Evolutionary conservation across 2,329 filamentous ascomycete genomes (phyloP).

Genomic region (Zopfia rhizophila): DNA sequence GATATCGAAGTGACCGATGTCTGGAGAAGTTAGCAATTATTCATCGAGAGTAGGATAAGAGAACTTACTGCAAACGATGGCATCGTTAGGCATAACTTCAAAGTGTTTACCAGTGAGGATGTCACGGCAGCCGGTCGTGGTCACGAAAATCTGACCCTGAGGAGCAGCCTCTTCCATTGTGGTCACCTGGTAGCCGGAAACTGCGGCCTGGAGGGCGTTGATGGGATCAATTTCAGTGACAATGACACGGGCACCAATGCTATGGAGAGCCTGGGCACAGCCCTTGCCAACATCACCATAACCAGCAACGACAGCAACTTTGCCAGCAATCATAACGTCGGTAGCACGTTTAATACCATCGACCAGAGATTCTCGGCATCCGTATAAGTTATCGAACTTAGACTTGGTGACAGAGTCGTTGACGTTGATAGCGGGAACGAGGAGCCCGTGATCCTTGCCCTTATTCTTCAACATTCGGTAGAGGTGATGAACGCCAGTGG

Average conservation of each 20-base stretch:
- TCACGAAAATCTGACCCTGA: slow-evolving; percentile 96
- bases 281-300: slow-evolving; percentile 99
- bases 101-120: slow-evolving; percentile 94
- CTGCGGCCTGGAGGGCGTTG: slow-evolving; percentile 98
- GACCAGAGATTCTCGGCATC: slow-evolving; percentile 97
- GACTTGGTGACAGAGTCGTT: slow-evolving; percentile 99
- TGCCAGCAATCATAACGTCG: slow-evolving; percentile 99
- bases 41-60: not conserved
- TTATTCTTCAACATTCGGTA: slow-evolving; percentile 92
- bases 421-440: slow-evolving; percentile 96
- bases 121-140: slow-evolving; percentile 98
- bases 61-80: slow-evolving; percentile 92
- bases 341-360: slow-evolving; percentile 99
- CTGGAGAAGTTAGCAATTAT: slow-evolving; percentile 52
- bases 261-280: slow-evolving; percentile 93
- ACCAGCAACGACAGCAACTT: slow-evolving; percentile 96
- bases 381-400: slow-evolving; percentile 99
- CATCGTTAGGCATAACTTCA: slow-evolving; percentile 94
- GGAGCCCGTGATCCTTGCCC: slow-evolving; percentile 74
- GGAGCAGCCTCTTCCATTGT: slow-evolving; percentile 97
- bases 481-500: slow-evolving; percentile 98
- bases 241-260: slow-evolving; percentile 96
- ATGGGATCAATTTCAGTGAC: slow-evolving; percentile 98
- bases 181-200: slow-evolving; percentile 95
- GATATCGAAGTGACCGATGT: slow-evolving; percentile 99